Evolutionary conservation across 1,284 basidiomycete species (phyloP).

Genomic region (Ganoderma resinaceum): DNA sequence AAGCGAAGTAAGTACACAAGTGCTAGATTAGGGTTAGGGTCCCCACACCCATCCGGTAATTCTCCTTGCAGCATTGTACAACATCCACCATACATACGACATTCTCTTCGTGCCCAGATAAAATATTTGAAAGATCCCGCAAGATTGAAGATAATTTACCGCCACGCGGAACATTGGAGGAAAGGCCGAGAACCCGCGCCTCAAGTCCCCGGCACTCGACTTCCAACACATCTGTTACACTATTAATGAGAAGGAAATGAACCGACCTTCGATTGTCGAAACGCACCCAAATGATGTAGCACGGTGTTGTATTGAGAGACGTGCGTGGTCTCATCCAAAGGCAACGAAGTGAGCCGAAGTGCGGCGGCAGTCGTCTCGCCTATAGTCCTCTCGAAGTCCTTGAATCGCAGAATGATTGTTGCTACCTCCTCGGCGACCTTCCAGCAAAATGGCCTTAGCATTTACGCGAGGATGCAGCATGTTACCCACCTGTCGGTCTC

Average conservation of each 20-base stretch:
- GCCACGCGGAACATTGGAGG: neutral
- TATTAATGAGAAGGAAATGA: slow-evolving; percentile 11
- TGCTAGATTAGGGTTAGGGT: slow-evolving; percentile 39
- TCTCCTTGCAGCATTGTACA: slow-evolving; percentile 28
- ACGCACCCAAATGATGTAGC: slow-evolving; percentile 29
- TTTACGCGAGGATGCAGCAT: neutral
- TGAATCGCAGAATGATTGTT: slow-evolving; percentile 20
- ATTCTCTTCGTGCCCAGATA: slow-evolving; percentile 20
- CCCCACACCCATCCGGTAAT: slow-evolving; percentile 26
- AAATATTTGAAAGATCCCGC: slow-evolving; percentile 15
- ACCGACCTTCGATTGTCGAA: slow-evolving; percentile 1
- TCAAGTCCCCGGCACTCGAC: slow-evolving; percentile 14
- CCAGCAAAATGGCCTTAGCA: neutral
- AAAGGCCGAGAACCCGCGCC: slow-evolving; percentile 6
- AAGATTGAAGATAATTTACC: slow-evolving; percentile 19
- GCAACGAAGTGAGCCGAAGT: slow-evolving; percentile 19
- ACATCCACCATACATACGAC: slow-evolving; percentile 20
- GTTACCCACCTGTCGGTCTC: slow-evolving; percentile 21
- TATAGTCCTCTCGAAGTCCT: slow-evolving; percentile 21
- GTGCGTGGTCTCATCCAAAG: slow-evolving; percentile 24
- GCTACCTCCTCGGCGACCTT: slow-evolving; percentile 28
- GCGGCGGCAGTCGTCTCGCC: slow-evolving; percentile 13
- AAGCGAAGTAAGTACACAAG: slow-evolving; percentile 20
- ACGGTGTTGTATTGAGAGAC: slow-evolving; percentile 25
- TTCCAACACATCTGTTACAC: slow-evolving; percentile 22